Percentiles rank a stretch among this genome's conserved stretches.
These are phyloP conservation scores for Helotiales sp. DNA, from an alignment of 2,329 filamentous ascomycete genomes.

Conservation along the genomic window DNA sequence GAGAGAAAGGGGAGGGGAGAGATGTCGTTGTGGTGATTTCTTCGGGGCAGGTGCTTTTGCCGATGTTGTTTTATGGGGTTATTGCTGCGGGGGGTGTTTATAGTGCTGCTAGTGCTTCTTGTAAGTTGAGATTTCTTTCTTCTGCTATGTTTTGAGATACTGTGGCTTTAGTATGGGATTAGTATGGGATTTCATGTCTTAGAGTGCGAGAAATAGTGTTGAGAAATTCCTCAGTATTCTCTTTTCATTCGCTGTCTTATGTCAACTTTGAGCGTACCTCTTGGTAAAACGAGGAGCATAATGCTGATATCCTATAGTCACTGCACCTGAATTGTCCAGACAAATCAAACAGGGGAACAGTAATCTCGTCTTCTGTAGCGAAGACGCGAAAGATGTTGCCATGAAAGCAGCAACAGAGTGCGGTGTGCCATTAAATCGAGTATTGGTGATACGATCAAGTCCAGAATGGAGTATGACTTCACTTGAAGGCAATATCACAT, in stretches of 20 bases:
- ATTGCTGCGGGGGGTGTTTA: slow-evolving; percentile 61
- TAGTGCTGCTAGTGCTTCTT: slow-evolving; percentile 52
- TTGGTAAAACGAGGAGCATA: too few species aligned
- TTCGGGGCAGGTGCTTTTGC: slow-evolving; percentile 55
- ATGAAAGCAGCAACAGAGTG: slow-evolving; percentile 50
- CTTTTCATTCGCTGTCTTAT: too few species aligned
- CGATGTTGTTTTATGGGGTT: slow-evolving; percentile 54
- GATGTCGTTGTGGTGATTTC: slow-evolving; percentile 59
- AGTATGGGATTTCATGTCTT: too few species aligned
- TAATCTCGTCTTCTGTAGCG: slow-evolving; percentile 47
- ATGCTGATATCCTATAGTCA: too few species aligned
- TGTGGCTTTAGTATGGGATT: too few species aligned
- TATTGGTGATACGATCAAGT: slow-evolving; percentile 51
- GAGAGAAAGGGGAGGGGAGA: slow-evolving; percentile 45
- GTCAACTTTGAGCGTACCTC: too few species aligned
- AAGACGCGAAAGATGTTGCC: slow-evolving; percentile 47
- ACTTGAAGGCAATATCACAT: slow-evolving; percentile 35
- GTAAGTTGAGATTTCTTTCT: too few species aligned
- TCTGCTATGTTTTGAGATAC: too few species aligned
- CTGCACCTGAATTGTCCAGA: slow-evolving; percentile 50
- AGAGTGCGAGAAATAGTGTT: too few species aligned
- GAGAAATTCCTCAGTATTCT: too few species aligned
- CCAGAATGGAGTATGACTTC: slow-evolving; percentile 35
- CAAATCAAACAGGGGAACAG: slow-evolving; percentile 45
- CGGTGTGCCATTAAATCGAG: slow-evolving; percentile 44